Evolutionary conservation across 2,329 filamentous ascomycete genomes (phyloP), one percentile per base, ranked within the genome.

Genomic region (Celoporthe dispersa): DNA sequence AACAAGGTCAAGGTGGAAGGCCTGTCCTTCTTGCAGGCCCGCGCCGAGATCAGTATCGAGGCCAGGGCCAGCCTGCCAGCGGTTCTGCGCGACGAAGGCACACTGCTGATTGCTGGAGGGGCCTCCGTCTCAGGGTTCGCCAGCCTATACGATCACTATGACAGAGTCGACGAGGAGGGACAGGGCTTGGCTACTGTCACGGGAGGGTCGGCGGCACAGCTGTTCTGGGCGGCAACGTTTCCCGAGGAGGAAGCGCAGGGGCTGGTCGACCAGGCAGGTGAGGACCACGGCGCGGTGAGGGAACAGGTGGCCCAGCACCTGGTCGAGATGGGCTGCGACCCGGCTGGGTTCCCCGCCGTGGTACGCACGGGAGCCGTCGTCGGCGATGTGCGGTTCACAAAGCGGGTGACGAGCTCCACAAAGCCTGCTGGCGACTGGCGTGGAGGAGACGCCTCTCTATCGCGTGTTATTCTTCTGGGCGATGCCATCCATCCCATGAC

Each of bases 401-500:
- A 11, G 37, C 22, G n/a, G 60, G 22, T 63, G 60, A 63, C 60
- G 37, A 63, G 60, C 60, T 44, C 60, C 31, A 7, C 37, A 2
- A n/a, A 25, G 33, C 37, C 60, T 22, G 7, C 9, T 8, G 7
- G 1, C 19, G 60, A 25, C 35, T 63, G 60, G 60, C 60, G 37
- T 8, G 37, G 22, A 11, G 37, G 16, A 16, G 60, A 63, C n/a
- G 37, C 35, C n/a, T n/a, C 60, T 5, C 35, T 63, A 22, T 39
- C 60, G 8, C 33, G 37, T 1, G 25, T 63, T 9, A 5, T 63
- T 11, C 37, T 63, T 9, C 60, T 44, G 9, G 60, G 60, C 37
- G 60, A 63, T 11, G 60, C 60, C 8, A 63, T 63, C 60, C 60
- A 44, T 12, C 60, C 60, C 14, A 63, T 63, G 60, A 63, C 60